Conservation (phyloP, 1,284 basidiomycete genomes). For the Phylloporus gajari region DNA sequence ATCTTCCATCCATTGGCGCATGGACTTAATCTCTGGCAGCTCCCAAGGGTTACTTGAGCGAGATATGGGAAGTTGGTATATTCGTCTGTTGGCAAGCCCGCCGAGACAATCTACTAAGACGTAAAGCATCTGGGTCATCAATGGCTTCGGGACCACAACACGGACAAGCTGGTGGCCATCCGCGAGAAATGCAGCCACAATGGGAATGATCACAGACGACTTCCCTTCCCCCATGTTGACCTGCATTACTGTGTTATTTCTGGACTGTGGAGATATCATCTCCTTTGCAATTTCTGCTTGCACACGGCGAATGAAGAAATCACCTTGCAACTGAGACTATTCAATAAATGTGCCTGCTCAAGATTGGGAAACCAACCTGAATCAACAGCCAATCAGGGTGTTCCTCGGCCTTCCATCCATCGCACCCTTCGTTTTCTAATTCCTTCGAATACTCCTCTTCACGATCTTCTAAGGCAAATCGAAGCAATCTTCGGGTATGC, state of each 20-base stretch:
- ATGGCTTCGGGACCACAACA: neutral
- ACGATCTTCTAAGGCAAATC: slow-evolving; percentile 7
- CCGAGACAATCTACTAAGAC: slow-evolving; percentile 7
- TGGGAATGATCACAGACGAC: slow-evolving; percentile 8
- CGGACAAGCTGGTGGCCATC: slow-evolving; percentile 5
- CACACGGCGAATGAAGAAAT: slow-evolving; percentile 1
- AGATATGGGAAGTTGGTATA: slow-evolving; percentile 8
- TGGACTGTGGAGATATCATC: slow-evolving; percentile 4
- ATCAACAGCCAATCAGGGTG: slow-evolving; percentile 56
- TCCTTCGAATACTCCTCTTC: slow-evolving; percentile 48
- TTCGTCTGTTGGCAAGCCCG: slow-evolving; percentile 11
- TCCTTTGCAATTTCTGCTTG: slow-evolving; percentile 5
- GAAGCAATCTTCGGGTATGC: slow-evolving; percentile 36
- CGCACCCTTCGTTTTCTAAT: slow-evolving; percentile 34
- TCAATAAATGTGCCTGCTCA: neutral
- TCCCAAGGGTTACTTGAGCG: too few relatives aligned
- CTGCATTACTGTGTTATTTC: slow-evolving; percentile 2
- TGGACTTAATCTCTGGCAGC: neutral
- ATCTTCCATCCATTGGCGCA: too few relatives aligned
- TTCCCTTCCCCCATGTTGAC: slow-evolving; percentile 9
- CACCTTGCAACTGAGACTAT: slow-evolving; percentile 49
- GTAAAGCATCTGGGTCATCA: neutral
- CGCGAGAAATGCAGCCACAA: neutral
- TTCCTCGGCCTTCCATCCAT: slow-evolving; percentile 24
- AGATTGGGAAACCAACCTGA: slow-evolving; percentile 43